A percentile compares a stretch with the other conserved stretches of the same genome.
Evolutionary conservation across 441 rosid species (phyloP).

Genomic region (Bruguiera hainesii): DNA sequence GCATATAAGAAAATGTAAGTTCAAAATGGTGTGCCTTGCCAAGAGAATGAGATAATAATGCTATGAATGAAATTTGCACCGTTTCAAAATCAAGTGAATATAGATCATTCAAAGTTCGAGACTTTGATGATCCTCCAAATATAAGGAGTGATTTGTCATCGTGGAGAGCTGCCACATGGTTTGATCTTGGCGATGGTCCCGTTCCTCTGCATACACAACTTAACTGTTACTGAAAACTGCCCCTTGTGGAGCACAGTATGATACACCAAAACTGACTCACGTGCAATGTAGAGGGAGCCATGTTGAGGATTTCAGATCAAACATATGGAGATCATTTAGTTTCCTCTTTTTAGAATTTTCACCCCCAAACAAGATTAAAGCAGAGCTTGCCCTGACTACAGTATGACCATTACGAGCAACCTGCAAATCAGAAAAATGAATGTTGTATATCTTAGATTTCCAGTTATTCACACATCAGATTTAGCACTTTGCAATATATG

Average conservation of each 20-base stretch:
- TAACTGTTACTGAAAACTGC: slow-evolving; percentile 2
- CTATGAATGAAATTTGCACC: slow-evolving; percentile 36
- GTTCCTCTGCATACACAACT: slow-evolving; percentile 59
- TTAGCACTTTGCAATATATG: neutral
- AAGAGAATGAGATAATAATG: neutral
- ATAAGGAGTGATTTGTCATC: slow-evolving; percentile 76
- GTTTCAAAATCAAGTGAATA: slow-evolving; percentile 96
- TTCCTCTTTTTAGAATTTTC: slow-evolving; percentile 91
- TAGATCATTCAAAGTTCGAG: slow-evolving; percentile 78
- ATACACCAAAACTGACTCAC: slow-evolving; percentile 39
- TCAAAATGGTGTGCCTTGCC: neutral
- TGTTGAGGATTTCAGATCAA: slow-evolving; percentile 86
- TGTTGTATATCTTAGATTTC: neutral
- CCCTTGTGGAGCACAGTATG: neutral
- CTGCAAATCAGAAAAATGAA: slow-evolving; percentile 32
- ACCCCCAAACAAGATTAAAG: slow-evolving; percentile 84
- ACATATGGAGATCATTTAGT: slow-evolving; percentile 91
- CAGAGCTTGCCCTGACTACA: slow-evolving; percentile 77
- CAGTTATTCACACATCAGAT: neutral
- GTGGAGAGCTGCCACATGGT: slow-evolving; percentile 82
- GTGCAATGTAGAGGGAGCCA: slow-evolving; percentile 99
- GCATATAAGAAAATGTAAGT: slow-evolving; percentile 7
- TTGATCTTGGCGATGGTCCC: slow-evolving; percentile 80
- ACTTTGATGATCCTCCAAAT: slow-evolving; percentile 90
- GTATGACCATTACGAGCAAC: slow-evolving; percentile 87